Conservation (phyloP, 2,329 filamentous ascomycete genomes). For the Penicillium sp. region DNA sequence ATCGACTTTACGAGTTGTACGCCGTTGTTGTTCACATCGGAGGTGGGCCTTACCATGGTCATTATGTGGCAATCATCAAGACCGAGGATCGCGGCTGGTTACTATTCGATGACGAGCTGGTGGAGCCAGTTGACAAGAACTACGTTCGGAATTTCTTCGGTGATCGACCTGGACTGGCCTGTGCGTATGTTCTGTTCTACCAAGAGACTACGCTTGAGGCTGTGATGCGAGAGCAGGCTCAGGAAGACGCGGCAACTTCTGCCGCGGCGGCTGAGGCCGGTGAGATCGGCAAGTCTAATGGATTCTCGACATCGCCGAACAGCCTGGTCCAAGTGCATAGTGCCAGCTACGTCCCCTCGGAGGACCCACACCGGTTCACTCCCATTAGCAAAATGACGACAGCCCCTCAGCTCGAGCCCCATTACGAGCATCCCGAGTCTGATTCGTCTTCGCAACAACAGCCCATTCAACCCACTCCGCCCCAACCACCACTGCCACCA, state of each 20-base stretch:
- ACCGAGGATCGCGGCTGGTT: conserved; percentile 95
- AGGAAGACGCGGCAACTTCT: conserved; percentile 60
- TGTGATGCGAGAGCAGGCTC: conserved; percentile 76
- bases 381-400: conserved; percentile 44
- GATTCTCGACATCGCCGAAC: conserved; percentile 28
- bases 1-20: conserved; percentile 93
- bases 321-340: conserved; percentile 43
- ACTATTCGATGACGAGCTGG: conserved; percentile 96
- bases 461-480: conserved; percentile 19
- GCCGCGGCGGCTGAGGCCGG: conserved; percentile 52
- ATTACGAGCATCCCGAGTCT: conserved; percentile 33
- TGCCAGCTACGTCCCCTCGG: conserved; percentile 38
- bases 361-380: conserved; percentile 36
- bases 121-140: conserved; percentile 94
- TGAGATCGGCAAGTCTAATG: conserved; percentile 37
- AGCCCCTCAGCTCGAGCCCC: conserved; percentile 51
- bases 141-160: conserved; percentile 98
- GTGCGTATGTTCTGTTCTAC: conserved; percentile 96
- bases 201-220: conserved; percentile 79
- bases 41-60: conserved; percentile 93
- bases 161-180: conserved; percentile 85
- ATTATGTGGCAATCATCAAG: conserved; percentile 98
- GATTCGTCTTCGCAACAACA: conserved; percentile 14
- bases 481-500: conserved; percentile 31
- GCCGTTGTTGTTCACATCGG: conserved; percentile 97